These are phyloP conservation scores for Centrapalus pauciflorus DNA, from an alignment of 129 eudicot species.

Conservation along the genomic window DNA sequence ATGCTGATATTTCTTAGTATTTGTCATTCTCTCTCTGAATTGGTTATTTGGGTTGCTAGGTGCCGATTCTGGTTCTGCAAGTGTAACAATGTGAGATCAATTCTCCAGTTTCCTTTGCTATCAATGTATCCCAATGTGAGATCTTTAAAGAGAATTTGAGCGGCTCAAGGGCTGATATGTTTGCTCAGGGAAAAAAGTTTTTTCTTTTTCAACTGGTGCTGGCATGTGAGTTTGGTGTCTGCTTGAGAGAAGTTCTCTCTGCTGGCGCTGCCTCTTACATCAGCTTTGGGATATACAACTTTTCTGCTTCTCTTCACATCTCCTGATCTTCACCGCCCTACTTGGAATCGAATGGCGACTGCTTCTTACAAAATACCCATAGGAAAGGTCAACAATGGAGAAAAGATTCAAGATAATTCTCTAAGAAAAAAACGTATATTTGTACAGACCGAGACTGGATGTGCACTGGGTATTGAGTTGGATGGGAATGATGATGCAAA, in stretches of 20 bases:
- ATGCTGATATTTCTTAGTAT: not conserved
- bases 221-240: constrained; percentile 11
- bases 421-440: constrained; percentile 2
- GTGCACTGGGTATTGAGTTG: constrained; percentile 11
- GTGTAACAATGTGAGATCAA: not conserved
- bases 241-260: constrained; percentile 9
- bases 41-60: not conserved
- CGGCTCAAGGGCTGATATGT: constrained; percentile 6
- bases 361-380: not conserved
- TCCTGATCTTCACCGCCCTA: constrained; percentile 5
- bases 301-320: not conserved
- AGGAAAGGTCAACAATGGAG: not conserved
- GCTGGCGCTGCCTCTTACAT: constrained; percentile 10
- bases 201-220: constrained; percentile 3
- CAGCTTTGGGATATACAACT: constrained; percentile 1
- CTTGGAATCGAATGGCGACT: not conserved
- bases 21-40: not conserved
- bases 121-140: constrained; percentile 5
- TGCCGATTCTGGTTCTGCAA: not conserved
- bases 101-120: not conserved
- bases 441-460: constrained; percentile 18
- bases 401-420: not conserved
- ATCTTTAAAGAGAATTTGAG: not conserved
- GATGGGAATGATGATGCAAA: constrained; percentile 7
- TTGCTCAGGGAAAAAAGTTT: not conserved